Conservation (phyloP, 805 yeast species). For the Suhomyces vadensis region DNA sequence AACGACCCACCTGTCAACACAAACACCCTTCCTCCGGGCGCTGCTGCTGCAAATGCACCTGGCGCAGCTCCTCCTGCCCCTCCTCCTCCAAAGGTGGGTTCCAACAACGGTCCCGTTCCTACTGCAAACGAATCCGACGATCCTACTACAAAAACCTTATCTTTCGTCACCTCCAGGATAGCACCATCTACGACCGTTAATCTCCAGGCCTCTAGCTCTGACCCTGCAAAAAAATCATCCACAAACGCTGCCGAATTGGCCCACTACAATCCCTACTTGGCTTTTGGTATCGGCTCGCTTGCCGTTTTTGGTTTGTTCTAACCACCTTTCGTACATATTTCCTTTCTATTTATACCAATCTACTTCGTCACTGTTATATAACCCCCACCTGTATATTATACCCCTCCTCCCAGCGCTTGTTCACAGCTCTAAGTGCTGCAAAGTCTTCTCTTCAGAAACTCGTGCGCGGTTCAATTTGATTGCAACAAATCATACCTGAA, state of each 20-base stretch:
- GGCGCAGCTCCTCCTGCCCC: conserved; percentile 6
- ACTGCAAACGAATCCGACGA: conserved; percentile 19
- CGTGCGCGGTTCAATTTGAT: conserved; percentile 1
- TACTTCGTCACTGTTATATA: no score
- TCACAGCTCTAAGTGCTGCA: conserved; percentile 22
- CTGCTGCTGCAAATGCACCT: conserved; percentile 11
- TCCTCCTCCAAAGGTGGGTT: conserved; percentile 10
- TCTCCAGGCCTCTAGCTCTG: background rate
- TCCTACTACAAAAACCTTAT: conserved; percentile 23
- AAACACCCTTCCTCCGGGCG: conserved; percentile 12
- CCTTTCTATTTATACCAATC: background rate
- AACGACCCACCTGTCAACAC: conserved; percentile 16
- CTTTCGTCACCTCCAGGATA: conserved; percentile 36
- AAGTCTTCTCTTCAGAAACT: no score
- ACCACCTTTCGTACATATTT: background rate
- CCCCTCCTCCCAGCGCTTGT: no score
- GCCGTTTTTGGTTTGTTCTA: background rate
- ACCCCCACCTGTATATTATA: no score
- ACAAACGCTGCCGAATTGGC: background rate
- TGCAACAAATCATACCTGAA: background rate
- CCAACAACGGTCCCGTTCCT: conserved; percentile 17
- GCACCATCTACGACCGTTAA: conserved; percentile 19
- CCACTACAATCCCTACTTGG: conserved; percentile 3
- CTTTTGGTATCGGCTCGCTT: conserved; percentile 1
- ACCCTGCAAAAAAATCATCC: background rate